Evolutionary conservation across 1,139 yeast genomes (phyloP).

Genomic region (Nadsonia starkeyi-henricii): DNA sequence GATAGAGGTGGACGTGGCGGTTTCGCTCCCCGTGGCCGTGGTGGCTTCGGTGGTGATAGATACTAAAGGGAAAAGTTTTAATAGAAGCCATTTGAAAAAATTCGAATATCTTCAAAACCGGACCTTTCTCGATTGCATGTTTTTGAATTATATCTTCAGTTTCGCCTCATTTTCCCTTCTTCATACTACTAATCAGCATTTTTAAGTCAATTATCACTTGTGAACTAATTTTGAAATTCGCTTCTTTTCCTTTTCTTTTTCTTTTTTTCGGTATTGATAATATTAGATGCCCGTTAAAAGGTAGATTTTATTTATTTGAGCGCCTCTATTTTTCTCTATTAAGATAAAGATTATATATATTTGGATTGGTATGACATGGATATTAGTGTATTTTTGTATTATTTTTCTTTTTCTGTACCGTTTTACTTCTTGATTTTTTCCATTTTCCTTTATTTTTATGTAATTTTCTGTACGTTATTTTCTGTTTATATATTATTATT

Average conservation of each 20-base stretch:
- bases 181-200: neutral
- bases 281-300: neutral
- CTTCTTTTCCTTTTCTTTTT: neutral
- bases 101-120: neutral
- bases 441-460: neutral
- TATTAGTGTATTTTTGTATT: neutral
- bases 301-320: slow-evolving; percentile 5
- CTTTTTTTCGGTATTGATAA: neutral
- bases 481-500: neutral
- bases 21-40: slow-evolving; percentile 26
- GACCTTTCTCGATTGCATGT: neutral
- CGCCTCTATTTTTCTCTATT: slow-evolving; percentile 5
- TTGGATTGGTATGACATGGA: too few relatives aligned
- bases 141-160: neutral
- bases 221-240: neutral
- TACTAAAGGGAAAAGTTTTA: neutral
- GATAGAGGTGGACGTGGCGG: slow-evolving; percentile 22
- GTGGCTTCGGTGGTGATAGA: slow-evolving; percentile 27
- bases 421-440: neutral
- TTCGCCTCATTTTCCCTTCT: neutral
- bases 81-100: neutral
- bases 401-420: slow-evolving; percentile 1
- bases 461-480: neutral
- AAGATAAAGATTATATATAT: neutral
- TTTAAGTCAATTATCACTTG: neutral